Evolutionary conservation across 257 asterid genomes (phyloP), one percentile per base, ranked within the genome.

Genomic region (Scutellaria galericulata): DNA sequence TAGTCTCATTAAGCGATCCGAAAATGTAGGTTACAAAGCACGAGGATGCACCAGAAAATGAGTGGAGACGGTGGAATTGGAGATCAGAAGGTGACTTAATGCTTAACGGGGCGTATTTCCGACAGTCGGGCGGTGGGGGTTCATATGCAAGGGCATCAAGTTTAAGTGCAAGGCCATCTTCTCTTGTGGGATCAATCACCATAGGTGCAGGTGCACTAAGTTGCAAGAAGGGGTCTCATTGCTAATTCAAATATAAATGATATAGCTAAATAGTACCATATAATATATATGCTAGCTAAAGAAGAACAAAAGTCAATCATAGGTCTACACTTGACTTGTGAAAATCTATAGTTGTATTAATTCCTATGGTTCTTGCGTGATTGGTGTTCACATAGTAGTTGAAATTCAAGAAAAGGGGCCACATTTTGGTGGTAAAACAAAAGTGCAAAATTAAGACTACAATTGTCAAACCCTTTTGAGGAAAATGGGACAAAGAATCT

Each of bases 31-130:
- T 89, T 75, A 92, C 98, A 0, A 92, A 92, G 81, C 96, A 92
- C 11, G 98, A 92, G 82, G 88, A 86, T 51, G 96, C 98, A 4
- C 90, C 96, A 13, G 96, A 92, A 59, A 90, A 87, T 39, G 86
- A 89, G 75, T 92, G 98, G 98, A 85, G 62, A 0, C 40, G 65
- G 50, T 92, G 97, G 96, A 92, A 89, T 75, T 92, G 97, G 97
- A 73, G 92, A 13, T 86, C 97, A 12, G 96, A 92, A 51, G 97
- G 97, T 0, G 97, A 92, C 66, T 70, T 92, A 71, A 87, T 92
- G 96, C 68, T 92, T 39, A 92, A 90, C 77, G 98, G 98, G 0
- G 98, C 96, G 0, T 92, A 75, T 77, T 92, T 92, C 77, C 77
- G 83, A 63, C 87, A 83, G 47, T 73, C 96, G 0, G 98, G 98